These are phyloP conservation scores for Polymyxa betae DNA, from an alignment of 208 protist genomes.

Conservation along the genomic window DNA sequence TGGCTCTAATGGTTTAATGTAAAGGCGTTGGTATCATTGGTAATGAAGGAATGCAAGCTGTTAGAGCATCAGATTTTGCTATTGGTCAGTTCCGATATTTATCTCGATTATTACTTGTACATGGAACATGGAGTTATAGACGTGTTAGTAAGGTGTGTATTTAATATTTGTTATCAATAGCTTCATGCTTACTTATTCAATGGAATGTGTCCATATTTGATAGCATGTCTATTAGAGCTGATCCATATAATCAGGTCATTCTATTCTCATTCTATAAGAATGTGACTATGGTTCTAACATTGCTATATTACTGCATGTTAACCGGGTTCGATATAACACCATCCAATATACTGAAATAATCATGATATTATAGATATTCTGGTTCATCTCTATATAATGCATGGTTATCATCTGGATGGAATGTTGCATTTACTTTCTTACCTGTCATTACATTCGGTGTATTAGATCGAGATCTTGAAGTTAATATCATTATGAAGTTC, in stretches of 20 bases:
- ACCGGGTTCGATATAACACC: not conserved
- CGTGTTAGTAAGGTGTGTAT: constrained; percentile 68
- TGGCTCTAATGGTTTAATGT: not conserved
- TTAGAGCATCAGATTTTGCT: constrained; percentile 83
- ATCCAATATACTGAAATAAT: not conserved
- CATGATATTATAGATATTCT: constrained; percentile 16
- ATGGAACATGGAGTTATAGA: constrained; percentile 87
- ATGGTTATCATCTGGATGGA: constrained; percentile 48
- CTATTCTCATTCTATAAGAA: constrained; percentile 96
- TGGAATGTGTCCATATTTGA: no score
- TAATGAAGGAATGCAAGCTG: constrained; percentile 69
- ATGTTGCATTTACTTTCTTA: constrained; percentile 59
- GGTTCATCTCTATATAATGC: constrained; percentile 59
- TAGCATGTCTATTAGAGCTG: not conserved
- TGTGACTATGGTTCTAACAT: constrained; percentile 59
- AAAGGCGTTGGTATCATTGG: constrained; percentile 62
- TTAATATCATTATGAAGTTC: constrained; percentile 25
- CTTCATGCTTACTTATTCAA: not conserved
- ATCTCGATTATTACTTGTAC: constrained; percentile 86
- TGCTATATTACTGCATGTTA: constrained; percentile 60
- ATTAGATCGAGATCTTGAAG: constrained; percentile 53
- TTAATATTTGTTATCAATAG: not conserved
- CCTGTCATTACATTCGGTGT: constrained; percentile 49
- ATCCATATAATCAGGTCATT: constrained; percentile 80
- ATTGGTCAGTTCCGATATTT: constrained; percentile 88